A percentile compares a stretch with the other conserved stretches of the same genome.
Conservation (phyloP, 2,329 filamentous ascomycete genomes). For the Aspergillus quadricinctus region DNA sequence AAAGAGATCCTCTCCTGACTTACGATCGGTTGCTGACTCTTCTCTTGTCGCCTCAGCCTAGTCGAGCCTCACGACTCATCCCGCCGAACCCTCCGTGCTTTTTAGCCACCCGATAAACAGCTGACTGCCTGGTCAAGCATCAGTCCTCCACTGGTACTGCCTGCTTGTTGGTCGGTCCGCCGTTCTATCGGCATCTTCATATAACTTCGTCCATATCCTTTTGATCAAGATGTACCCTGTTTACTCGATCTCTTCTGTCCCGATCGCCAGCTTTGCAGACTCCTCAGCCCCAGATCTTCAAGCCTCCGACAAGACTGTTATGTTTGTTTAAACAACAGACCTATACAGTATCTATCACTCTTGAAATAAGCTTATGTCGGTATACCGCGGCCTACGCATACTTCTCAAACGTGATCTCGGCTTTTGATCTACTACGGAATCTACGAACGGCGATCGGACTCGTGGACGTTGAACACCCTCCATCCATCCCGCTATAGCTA, state of each 20-base stretch:
- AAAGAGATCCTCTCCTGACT: not conserved
- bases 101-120: slow-evolving; percentile 13
- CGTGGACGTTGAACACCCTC: slow-evolving; percentile 12
- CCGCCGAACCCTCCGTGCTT: slow-evolving; percentile 5
- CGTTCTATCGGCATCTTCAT: slow-evolving; percentile 25
- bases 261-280: slow-evolving; percentile 36
- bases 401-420: slow-evolving; percentile 11
- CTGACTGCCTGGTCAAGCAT: slow-evolving; percentile 29
- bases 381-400: slow-evolving; percentile 10
- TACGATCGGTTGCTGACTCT: slow-evolving; percentile 14
- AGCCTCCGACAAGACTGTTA: slow-evolving; percentile 23
- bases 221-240: slow-evolving; percentile 39
- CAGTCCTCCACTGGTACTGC: slow-evolving; percentile 19
- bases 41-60: slow-evolving; percentile 14
- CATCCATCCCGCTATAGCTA: not conserved
- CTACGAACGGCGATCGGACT: slow-evolving; percentile 25
- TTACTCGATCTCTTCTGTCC: slow-evolving; percentile 27
- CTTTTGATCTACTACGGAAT: slow-evolving; percentile 19
- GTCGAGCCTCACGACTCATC: slow-evolving; percentile 11
- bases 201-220: slow-evolving; percentile 15
- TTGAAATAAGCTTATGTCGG: slow-evolving; percentile 14
- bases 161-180: slow-evolving; percentile 31
- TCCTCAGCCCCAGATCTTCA: slow-evolving; percentile 29
- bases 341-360: slow-evolving; percentile 7
- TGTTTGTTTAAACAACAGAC: slow-evolving; percentile 20